Conservation (phyloP, 2,329 filamentous ascomycete genomes). For the Xylariaceae sp. region DNA sequence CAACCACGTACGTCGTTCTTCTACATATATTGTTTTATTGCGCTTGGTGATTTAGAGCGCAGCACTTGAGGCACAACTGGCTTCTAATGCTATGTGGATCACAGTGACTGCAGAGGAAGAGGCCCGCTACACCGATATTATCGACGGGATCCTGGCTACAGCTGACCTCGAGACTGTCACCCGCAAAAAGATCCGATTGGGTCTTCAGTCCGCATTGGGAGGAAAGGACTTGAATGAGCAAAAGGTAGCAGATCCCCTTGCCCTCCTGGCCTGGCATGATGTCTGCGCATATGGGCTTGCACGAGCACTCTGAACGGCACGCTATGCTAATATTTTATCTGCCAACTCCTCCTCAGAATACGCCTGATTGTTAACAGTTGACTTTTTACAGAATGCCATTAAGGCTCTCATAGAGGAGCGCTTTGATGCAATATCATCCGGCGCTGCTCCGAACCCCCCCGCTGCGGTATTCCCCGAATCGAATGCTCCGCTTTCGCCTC, state of each 20-base stretch:
- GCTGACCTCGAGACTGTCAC: conserved; percentile 69
- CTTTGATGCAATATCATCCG: conserved; percentile 72
- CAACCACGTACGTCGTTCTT: conserved; percentile 36
- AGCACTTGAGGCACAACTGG: neutral
- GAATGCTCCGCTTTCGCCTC: conserved; percentile 31
- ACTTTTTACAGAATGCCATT: conserved; percentile 63
- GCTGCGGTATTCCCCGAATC: conserved; percentile 29
- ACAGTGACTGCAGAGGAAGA: conserved; percentile 59
- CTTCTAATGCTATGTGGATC: conserved; percentile 21
- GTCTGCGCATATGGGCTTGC: neutral
- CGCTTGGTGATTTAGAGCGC: neutral
- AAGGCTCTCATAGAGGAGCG: conserved; percentile 75
- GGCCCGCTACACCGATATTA: conserved; percentile 61
- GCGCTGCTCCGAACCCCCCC: conserved; percentile 43
- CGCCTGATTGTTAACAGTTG: conserved; percentile 2
- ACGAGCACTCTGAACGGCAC: neutral
- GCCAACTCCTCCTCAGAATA: neutral
- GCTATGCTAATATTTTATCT: neutral
- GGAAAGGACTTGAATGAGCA: conserved; percentile 65
- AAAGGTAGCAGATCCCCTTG: conserved; percentile 52
- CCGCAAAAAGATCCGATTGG: conserved; percentile 66
- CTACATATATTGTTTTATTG: neutral
- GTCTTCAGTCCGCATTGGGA: conserved; percentile 60
- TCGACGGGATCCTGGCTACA: conserved; percentile 64
- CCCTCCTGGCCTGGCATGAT: neutral